Base-by-base conservation (phyloP, 2,329 filamentous ascomycete genomes). In the Clonostachys byssicola region DNA sequence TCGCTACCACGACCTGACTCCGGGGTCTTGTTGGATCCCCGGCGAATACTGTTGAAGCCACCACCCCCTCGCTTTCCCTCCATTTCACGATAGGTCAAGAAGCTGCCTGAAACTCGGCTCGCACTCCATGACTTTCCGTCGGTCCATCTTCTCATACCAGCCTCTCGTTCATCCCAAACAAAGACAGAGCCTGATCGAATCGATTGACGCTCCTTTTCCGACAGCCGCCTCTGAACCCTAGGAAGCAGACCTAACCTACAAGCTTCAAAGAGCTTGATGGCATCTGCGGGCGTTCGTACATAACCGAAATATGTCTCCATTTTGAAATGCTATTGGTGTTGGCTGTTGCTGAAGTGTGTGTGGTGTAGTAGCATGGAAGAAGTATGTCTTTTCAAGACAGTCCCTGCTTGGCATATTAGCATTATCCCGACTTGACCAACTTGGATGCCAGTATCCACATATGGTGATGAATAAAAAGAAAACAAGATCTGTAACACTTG, bases 51-150 rank as follows among this genome's bases (percentile, higher is more conserved):
- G 34, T 81, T 75, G 61, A 91, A 92, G 53, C 78, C 81, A 50
- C 89, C 89, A 47, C 92, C 89, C 46, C 92, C 92, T 52, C 94
- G 81, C 76, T 97, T 97, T 66, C 94, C 94, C 68, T 99, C 94
- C 94, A 99, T 99, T 64, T 99, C 94, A 38, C 94, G 81, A 63
- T 99, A 99, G 8, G 94, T 97, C 50, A 99, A 70, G 65, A 99
- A 99, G 72, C 94, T 97, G 45, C 94, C 94, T 0, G 92, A 97
- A 1, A 99, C 94, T 52, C 94, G 83, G 70, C 92, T 97, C 34
- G 94, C 94, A 62, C 92, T 97, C 94, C 94, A 99, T 35, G 92
- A 97, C 67, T 99, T 99, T 48, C 94, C 94, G 59, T 99, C 94
- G 1, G 94, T 99, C 94, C 94, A 99, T 67, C 94, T 79, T 60